A percentile compares a stretch with the other conserved stretches of the same genome.
Conservation (phyloP, 106 monocot genomes). For the Phalaenopsis equestris region DNA sequence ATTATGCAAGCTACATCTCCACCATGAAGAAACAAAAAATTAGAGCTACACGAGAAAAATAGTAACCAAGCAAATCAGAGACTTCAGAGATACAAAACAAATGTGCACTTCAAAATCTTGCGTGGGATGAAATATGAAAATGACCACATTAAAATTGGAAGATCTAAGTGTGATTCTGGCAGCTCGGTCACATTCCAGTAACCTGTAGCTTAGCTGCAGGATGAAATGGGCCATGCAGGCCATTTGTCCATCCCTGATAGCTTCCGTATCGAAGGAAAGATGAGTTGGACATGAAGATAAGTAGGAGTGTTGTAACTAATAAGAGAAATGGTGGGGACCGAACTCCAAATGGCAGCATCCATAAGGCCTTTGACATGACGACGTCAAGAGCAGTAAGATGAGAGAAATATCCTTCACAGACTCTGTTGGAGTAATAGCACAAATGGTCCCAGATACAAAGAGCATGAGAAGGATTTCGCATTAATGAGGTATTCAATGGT, state of each 20-base stretch:
- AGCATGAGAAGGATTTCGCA: background rate
- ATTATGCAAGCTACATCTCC: background rate
- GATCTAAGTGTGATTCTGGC: background rate
- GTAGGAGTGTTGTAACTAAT: background rate
- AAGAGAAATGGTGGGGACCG: background rate
- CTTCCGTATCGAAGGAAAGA: background rate
- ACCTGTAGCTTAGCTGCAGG: conserved; percentile 10
- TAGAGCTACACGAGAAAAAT: background rate
- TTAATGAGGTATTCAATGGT: background rate
- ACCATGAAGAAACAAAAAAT: conserved; percentile 4
- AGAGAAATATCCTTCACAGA: background rate
- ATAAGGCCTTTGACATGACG: background rate
- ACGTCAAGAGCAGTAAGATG: background rate
- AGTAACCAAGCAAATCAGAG: background rate
- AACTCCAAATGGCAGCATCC: background rate
- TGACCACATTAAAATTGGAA: conserved; percentile 9
- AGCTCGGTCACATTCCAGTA: background rate
- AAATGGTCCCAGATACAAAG: conserved; percentile 8
- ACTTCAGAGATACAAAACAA: background rate
- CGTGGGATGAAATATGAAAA: background rate
- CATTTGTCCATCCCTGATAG: background rate
- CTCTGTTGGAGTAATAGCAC: background rate
- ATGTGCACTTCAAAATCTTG: conserved; percentile 6
- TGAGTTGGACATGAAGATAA: background rate
- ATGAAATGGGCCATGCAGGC: conserved; percentile 1